Conservation (phyloP, 257 asterid genomes). For the Penstemon davidsonii region DNA sequence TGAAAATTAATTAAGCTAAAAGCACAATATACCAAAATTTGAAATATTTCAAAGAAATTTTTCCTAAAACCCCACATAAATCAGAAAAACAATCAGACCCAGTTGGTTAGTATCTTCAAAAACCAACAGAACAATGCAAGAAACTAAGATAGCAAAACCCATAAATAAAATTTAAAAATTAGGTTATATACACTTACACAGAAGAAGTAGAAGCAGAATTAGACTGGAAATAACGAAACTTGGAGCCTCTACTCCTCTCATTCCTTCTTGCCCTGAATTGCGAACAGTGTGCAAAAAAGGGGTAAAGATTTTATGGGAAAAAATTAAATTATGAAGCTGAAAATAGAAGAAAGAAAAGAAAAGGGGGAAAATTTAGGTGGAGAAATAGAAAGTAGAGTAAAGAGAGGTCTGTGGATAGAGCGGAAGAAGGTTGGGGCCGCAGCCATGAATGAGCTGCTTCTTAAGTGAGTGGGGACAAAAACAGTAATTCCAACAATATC, state of each 20-base stretch:
- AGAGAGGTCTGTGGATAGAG: slow-evolving; percentile 30
- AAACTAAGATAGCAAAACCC: slow-evolving; percentile 17
- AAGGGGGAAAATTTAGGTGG: slow-evolving; percentile 19
- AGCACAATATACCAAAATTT: slow-evolving; percentile 10
- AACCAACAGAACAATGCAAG: slow-evolving; percentile 28
- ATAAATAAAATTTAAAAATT: background rate
- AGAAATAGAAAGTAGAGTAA: slow-evolving; percentile 22
- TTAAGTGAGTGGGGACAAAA: slow-evolving; percentile 66
- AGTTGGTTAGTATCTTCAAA: background rate
- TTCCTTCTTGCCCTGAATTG: slow-evolving; percentile 33
- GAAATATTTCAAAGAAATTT: slow-evolving; percentile 4
- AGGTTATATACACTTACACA: slow-evolving; percentile 50
- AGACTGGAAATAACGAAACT: slow-evolving; percentile 38
- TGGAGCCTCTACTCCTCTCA: slow-evolving; percentile 48
- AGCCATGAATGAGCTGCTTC: slow-evolving; percentile 82
- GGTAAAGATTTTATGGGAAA: background rate
- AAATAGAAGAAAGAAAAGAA: slow-evolving; percentile 14
- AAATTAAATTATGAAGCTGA: slow-evolving; percentile 22
- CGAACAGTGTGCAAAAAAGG: slow-evolving; percentile 9
- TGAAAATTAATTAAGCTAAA: slow-evolving; percentile 4
- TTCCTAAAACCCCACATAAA: slow-evolving; percentile 23
- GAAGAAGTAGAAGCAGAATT: slow-evolving; percentile 38
- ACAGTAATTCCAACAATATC: slow-evolving; percentile 47
- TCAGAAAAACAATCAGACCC: slow-evolving; percentile 26
- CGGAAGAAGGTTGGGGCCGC: slow-evolving; percentile 44